Conservation (phyloP, 2,329 filamentous ascomycete species). For the Byssothecium circinans region DNA sequence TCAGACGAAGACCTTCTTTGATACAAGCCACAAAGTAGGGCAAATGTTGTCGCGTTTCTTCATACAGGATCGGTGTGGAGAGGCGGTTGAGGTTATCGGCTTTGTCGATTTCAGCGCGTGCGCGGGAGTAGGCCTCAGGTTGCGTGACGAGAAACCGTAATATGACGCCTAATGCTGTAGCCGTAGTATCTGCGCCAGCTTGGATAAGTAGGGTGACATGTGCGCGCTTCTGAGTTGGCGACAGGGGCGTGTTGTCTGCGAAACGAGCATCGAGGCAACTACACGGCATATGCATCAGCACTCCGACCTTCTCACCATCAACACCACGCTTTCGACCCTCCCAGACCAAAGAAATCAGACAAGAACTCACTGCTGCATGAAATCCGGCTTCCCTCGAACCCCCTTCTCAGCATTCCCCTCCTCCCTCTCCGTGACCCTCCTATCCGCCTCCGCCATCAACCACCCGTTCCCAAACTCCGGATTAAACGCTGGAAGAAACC, state of each 20-base stretch:
- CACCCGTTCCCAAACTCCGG: constrained; percentile 42
- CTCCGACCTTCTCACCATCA: too few relatives aligned
- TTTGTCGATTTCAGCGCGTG: constrained; percentile 24
- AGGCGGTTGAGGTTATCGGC: constrained; percentile 24
- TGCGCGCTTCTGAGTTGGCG: constrained; percentile 34
- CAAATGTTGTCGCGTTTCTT: constrained; percentile 35
- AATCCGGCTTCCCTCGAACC: constrained; percentile 31
- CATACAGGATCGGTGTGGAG: constrained; percentile 28
- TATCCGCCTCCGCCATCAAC: constrained; percentile 43
- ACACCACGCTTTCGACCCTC: too few relatives aligned
- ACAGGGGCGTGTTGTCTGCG: constrained; percentile 33
- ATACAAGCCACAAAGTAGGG: constrained; percentile 57
- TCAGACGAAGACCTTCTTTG: constrained; percentile 54
- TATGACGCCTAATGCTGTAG: constrained; percentile 37
- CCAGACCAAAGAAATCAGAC: too few relatives aligned
- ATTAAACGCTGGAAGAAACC: constrained; percentile 35
- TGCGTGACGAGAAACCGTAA: constrained; percentile 30
- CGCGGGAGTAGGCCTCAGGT: constrained; percentile 17
- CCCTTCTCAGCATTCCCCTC: constrained; percentile 22
- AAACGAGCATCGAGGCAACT: constrained; percentile 40
- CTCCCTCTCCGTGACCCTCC: constrained; percentile 35
- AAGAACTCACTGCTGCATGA: constrained; percentile 35
- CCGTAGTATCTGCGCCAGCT: constrained; percentile 43
- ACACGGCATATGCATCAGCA: not conserved
- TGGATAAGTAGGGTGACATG: constrained; percentile 45